Conservation (phyloP, 2,329 filamentous ascomycete species). For the Sporothrix schenckii region DNA sequence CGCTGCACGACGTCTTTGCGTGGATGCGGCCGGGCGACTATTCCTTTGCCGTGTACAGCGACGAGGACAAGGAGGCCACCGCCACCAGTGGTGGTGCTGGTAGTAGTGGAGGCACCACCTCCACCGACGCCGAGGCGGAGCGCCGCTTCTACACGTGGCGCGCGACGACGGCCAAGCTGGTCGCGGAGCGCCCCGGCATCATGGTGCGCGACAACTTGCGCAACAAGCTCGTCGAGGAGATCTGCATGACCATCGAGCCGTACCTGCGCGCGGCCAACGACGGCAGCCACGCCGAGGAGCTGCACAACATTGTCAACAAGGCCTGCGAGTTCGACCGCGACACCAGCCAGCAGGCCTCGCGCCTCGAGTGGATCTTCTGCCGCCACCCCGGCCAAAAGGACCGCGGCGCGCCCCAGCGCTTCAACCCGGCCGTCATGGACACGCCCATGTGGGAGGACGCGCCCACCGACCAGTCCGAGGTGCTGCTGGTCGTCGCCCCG, state of each 20-base stretch:
- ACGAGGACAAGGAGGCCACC: background rate
- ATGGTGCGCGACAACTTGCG: conserved; percentile 11
- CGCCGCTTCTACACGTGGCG: conserved; percentile 32
- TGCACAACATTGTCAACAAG: conserved; percentile 29
- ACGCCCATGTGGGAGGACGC: conserved; percentile 18
- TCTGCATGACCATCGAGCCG: conserved; percentile 23
- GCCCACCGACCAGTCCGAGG: conserved; percentile 11
- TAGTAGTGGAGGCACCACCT: background rate
- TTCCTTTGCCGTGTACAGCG: conserved; percentile 11
- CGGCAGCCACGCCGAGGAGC: conserved; percentile 23
- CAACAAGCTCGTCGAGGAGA: conserved; percentile 28
- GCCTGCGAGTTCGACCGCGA: conserved; percentile 31
- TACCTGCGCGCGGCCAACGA: conserved; percentile 25
- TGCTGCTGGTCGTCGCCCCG: conserved; percentile 25
- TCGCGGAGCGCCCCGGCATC: conserved; percentile 13
- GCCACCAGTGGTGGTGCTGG: too few species aligned
- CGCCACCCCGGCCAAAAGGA: conserved; percentile 20
- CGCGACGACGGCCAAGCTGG: conserved; percentile 30
- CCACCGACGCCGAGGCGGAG: conserved; percentile 28
- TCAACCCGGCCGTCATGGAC: conserved; percentile 25
- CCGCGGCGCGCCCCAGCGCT: conserved; percentile 3
- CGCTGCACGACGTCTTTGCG: conserved; percentile 14
- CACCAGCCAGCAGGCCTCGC: conserved; percentile 30
- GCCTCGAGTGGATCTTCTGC: conserved; percentile 30
- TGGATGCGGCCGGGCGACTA: conserved; percentile 28